A percentile compares a stretch with the other conserved stretches of the same genome.
These are phyloP conservation scores for Leptosphaerulina australis DNA, from an alignment of 2,329 filamentous ascomycete genomes.

Conservation along the genomic window DNA sequence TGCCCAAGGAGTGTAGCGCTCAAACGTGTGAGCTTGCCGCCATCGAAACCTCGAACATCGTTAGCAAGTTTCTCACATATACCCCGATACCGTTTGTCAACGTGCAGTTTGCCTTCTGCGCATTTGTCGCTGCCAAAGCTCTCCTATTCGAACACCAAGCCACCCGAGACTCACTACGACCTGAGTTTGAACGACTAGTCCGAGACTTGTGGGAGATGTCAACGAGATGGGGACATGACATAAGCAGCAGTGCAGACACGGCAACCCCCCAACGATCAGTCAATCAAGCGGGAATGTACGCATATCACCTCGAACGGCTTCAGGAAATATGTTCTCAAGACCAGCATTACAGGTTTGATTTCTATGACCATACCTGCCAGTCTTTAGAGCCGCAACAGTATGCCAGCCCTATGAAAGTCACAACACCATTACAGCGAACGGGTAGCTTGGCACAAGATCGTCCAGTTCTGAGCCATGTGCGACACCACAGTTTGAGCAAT, in stretches of 20 bases:
- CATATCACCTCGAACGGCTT: conserved; percentile 33
- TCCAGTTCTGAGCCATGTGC: conserved; percentile 1
- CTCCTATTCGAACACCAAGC: conserved; percentile 38
- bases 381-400: conserved; percentile 25
- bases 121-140: conserved; percentile 42
- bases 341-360: conserved; percentile 32
- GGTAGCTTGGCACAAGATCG: conserved; percentile 13
- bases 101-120: conserved; percentile 43
- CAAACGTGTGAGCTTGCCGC: conserved; percentile 44
- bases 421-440: conserved; percentile 24
- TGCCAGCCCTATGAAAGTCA: conserved; percentile 23
- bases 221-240: conserved; percentile 27
- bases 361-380: conserved; percentile 42
- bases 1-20: conserved; percentile 42
- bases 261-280: not conserved
- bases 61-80: conserved; percentile 40
- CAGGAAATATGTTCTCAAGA: conserved; percentile 30
- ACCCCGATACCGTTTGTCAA: conserved; percentile 43
- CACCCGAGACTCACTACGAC: conserved; percentile 22
- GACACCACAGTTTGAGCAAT: conserved; percentile 26
- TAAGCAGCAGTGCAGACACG: not conserved
- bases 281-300: conserved; percentile 38
- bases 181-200: conserved; percentile 35
- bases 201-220: conserved; percentile 40
- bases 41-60: conserved; percentile 42